Percentiles rank a stretch among this genome's conserved stretches.
Conservation (phyloP, 805 yeast species). For the Saccharomyces paradoxus region DNA sequence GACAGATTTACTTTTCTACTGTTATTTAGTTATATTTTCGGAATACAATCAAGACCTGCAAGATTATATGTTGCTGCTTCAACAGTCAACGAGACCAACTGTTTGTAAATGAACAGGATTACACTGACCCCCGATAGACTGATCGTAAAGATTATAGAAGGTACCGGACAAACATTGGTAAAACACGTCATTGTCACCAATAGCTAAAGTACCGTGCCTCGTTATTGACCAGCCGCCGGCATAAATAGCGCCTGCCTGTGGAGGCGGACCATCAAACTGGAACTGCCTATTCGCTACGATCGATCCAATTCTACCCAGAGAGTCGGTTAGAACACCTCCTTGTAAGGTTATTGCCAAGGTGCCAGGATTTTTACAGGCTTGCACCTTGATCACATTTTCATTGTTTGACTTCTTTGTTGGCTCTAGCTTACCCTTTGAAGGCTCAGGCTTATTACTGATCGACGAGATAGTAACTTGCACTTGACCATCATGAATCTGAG, state of each 20-base stretch:
- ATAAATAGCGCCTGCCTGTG: constrained; percentile 53
- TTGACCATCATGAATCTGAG: constrained; percentile 42
- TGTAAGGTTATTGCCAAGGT: constrained; percentile 45
- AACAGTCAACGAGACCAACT: constrained; percentile 51
- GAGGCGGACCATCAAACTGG: constrained; percentile 67
- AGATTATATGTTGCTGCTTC: constrained; percentile 16
- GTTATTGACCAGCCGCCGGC: constrained; percentile 52
- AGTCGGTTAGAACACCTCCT: constrained; percentile 40
- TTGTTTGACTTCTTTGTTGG: constrained; percentile 13
- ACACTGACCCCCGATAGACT: constrained; percentile 55
- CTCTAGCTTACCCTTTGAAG: constrained; percentile 19
- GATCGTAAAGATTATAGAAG: constrained; percentile 70
- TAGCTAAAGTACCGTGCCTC: constrained; percentile 44
- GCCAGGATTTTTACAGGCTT: constrained; percentile 34
- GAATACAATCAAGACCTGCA: not conserved
- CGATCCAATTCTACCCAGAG: constrained; percentile 54
- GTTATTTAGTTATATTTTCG: not conserved
- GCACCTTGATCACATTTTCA: constrained; percentile 33
- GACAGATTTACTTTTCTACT: not conserved
- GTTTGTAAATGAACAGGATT: constrained; percentile 50
- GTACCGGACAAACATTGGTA: constrained; percentile 66
- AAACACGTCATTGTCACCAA: constrained; percentile 49
- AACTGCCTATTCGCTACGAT: constrained; percentile 64
- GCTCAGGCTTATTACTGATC: constrained; percentile 32
- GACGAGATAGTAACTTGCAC: constrained; percentile 19